Percentiles rank a stretch among this genome's conserved stretches.
phyloP scores from a whole-genome alignment of 2,329 filamentous ascomycete genomes.

The Mariannaea sp. region DNA sequence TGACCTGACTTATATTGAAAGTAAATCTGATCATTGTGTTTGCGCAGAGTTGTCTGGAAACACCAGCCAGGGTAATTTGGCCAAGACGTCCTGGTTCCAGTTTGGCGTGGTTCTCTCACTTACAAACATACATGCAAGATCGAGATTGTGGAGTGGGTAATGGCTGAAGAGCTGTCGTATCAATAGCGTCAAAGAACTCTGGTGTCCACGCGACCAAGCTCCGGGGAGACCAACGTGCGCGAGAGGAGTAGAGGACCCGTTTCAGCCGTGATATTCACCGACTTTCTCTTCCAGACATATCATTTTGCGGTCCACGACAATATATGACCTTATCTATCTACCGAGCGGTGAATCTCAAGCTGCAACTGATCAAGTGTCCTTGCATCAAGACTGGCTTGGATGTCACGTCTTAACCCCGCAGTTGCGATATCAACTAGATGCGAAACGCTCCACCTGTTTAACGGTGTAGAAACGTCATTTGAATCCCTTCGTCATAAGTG shows the following conservation, averaged over 20 bases:
- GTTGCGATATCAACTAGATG: conserved; percentile 24
- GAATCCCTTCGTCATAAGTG: too few relatives aligned
- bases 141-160: background rate
- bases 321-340: background rate
- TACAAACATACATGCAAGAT: background rate
- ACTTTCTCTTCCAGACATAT: conserved; percentile 22
- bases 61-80: too few relatives aligned
- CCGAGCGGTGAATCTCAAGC: conserved; percentile 23
- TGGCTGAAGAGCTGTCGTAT: background rate
- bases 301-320: conserved; percentile 3
- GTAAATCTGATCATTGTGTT: too few relatives aligned
- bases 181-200: conserved; percentile 8
- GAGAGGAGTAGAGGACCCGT: conserved; percentile 21
- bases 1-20: too few relatives aligned
- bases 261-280: conserved; percentile 27
- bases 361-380: conserved; percentile 18
- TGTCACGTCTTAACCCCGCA: conserved; percentile 34
- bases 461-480: conserved; percentile 1
- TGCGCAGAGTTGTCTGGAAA: too few relatives aligned
- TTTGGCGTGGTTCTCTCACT: background rate
- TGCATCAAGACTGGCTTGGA: conserved; percentile 27
- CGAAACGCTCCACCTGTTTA: conserved; percentile 26
- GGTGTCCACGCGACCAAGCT: conserved; percentile 19
- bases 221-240: conserved; percentile 19
- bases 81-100: background rate